Percentiles rank a stretch among this genome's conserved stretches.
These are phyloP conservation scores for Eucalyptus camaldulensis DNA, from an alignment of 345 rosid species.

Conservation along the genomic window DNA sequence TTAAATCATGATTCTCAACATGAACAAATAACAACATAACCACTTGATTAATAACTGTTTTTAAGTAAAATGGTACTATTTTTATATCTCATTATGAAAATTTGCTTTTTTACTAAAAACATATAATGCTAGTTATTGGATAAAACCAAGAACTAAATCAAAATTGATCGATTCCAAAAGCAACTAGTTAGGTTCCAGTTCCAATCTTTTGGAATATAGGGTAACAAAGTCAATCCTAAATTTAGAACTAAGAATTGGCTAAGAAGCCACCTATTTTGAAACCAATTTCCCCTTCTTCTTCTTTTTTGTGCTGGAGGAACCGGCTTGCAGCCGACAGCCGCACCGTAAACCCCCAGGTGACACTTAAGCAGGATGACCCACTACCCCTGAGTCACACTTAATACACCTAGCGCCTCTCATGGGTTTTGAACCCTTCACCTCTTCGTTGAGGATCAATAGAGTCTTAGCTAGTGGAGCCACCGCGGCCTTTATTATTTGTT, in stretches of 20 bases:
- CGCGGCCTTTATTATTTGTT: too few relatives aligned
- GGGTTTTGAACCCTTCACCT: too few relatives aligned
- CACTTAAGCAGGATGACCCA: too few relatives aligned
- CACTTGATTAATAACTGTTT: background rate
- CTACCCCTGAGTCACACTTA: too few relatives aligned
- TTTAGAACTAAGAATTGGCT: background rate
- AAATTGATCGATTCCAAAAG: background rate
- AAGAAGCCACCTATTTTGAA: background rate
- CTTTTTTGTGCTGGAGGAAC: too few relatives aligned
- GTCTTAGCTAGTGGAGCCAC: too few relatives aligned
- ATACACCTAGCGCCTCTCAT: too few relatives aligned
- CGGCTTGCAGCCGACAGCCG: too few relatives aligned
- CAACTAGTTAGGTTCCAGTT: accelerated
- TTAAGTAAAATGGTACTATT: too few relatives aligned
- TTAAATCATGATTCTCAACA: background rate
- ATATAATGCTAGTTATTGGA: background rate
- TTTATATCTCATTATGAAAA: background rate
- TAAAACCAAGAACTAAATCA: background rate
- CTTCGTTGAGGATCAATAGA: too few relatives aligned
- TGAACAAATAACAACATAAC: background rate
- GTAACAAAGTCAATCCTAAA: too few relatives aligned
- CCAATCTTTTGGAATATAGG: background rate
- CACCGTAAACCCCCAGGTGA: too few relatives aligned
- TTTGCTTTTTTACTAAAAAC: background rate
- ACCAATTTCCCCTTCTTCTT: background rate